Evolutionary conservation across 352 stramenopile genomes (phyloP).

Genomic region (Plasmopara halstedii): DNA sequence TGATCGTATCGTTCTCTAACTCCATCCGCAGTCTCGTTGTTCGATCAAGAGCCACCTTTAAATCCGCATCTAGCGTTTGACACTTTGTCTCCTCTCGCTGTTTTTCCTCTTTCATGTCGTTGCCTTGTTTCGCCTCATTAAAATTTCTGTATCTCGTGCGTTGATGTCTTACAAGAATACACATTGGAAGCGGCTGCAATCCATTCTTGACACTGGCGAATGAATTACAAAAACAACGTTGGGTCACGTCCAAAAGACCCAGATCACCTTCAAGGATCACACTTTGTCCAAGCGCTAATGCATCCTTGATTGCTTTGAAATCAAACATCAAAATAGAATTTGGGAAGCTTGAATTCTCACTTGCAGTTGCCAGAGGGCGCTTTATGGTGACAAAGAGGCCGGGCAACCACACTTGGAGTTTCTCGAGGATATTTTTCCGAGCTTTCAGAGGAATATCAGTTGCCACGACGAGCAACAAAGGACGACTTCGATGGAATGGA

Average conservation of each 20-base stretch:
- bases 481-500: constrained; percentile 33
- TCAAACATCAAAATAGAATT: constrained; percentile 16
- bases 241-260: constrained; percentile 51
- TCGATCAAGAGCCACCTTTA: constrained; percentile 48
- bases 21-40: constrained; percentile 16
- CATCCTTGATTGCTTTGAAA: constrained; percentile 25
- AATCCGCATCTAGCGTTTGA: constrained; percentile 30
- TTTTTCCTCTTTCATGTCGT: constrained; percentile 5
- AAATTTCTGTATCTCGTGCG: constrained; percentile 37
- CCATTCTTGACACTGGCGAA: constrained; percentile 63
- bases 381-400: constrained; percentile 71
- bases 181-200: constrained; percentile 51
- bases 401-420: constrained; percentile 40
- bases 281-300: constrained; percentile 40
- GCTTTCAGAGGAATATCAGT: constrained; percentile 53
- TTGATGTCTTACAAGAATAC: constrained; percentile 50
- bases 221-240: constrained; percentile 45
- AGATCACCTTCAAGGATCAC: constrained; percentile 76
- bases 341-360: constrained; percentile 1
- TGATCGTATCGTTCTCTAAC: constrained; percentile 8
- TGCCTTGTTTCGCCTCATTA: constrained; percentile 8
- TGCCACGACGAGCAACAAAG: constrained; percentile 58
- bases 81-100: constrained; percentile 11
- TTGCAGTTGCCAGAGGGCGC: constrained; percentile 14
- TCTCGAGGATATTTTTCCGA: constrained; percentile 27